Percentiles rank a stretch among this genome's conserved stretches.
These are phyloP conservation scores for Jackrogersella multiformis DNA, from an alignment of 495 filamentous ascomycete genomes.

Conservation along the genomic window DNA sequence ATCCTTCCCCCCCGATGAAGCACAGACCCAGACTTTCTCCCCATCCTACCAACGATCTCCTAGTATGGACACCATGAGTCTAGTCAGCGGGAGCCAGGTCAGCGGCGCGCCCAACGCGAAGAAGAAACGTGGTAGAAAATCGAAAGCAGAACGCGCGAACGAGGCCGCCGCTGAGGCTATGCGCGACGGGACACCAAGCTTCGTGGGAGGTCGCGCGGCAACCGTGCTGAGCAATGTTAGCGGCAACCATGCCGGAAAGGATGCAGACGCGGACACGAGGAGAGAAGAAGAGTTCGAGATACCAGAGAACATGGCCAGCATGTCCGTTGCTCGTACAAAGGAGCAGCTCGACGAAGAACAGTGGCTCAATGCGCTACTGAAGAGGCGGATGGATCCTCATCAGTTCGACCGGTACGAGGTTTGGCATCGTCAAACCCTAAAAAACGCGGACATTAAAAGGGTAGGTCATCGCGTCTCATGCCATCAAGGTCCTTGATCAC, in stretches of 20 bases:
- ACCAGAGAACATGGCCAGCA: conserved; percentile 66
- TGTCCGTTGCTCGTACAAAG: conserved; percentile 62
- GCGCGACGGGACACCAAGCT: conserved; percentile 50
- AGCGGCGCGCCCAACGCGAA: conserved; percentile 61
- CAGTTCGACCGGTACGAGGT: conserved; percentile 79
- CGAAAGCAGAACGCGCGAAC: conserved; percentile 64
- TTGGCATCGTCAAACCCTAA: conserved; percentile 75
- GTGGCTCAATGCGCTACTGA: conserved; percentile 66
- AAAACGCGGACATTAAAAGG: conserved; percentile 57
- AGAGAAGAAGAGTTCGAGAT: conserved; percentile 73
- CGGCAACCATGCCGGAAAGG: conserved; percentile 40
- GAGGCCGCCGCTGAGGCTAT: conserved; percentile 58
- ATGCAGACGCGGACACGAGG: conserved; percentile 67
- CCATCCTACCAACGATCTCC: conserved; percentile 68
- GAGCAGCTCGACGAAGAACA: conserved; percentile 77
- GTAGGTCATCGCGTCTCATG: conserved; percentile 47
- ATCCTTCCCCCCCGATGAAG: conserved; percentile 77
- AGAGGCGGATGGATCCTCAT: conserved; percentile 70
- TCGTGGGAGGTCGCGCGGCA: conserved; percentile 59
- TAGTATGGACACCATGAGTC: conserved; percentile 69
- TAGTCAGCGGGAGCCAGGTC: conserved; percentile 72
- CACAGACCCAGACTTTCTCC: conserved; percentile 50
- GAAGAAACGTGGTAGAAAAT: conserved; percentile 73
- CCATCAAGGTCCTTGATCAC: neutral
- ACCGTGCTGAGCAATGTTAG: conserved; percentile 59